phyloP scores from a whole-genome alignment of 2,329 filamentous ascomycete genomes.

The Pestalotiopsis sp. region DNA sequence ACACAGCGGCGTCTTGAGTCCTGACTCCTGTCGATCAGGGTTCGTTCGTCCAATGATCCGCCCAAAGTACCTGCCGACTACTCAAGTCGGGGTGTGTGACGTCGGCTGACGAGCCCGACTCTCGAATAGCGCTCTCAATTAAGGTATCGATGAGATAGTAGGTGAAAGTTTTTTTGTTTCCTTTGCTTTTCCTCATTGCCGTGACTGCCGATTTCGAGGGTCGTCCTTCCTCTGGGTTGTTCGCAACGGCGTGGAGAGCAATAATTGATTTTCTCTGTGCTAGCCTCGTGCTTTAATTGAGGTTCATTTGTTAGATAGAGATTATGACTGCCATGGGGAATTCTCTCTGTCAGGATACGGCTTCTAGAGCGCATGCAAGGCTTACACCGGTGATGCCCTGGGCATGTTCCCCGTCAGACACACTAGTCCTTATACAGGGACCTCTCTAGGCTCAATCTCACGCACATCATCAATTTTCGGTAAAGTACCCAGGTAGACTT shows the following conservation, averaged over 20 bases:
- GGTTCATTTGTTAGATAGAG: not conserved
- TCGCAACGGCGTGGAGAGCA: not conserved
- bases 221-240: not conserved
- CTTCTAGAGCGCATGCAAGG: not conserved
- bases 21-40: slow-evolving; percentile 11
- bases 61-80: not conserved
- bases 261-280: not conserved
- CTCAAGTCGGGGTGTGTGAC: not conserved
- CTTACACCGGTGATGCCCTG: slow-evolving; percentile 3
- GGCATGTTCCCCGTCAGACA: not conserved
- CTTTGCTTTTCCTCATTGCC: not conserved
- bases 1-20: not conserved
- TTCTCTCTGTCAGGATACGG: too few species aligned
- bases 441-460: not conserved
- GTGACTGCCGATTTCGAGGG: not conserved
- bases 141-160: not conserved
- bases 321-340: not conserved
- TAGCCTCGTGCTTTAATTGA: not conserved
- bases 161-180: not conserved
- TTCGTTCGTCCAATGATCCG: not conserved
- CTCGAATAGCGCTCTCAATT: not conserved
- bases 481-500: not conserved
- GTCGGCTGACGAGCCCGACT: not conserved
- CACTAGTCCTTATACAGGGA: not conserved
- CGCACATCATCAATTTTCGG: not conserved